phyloP scores from a whole-genome alignment of 768 basidiomycete species.

The Cyclocybe aegerita region DNA sequence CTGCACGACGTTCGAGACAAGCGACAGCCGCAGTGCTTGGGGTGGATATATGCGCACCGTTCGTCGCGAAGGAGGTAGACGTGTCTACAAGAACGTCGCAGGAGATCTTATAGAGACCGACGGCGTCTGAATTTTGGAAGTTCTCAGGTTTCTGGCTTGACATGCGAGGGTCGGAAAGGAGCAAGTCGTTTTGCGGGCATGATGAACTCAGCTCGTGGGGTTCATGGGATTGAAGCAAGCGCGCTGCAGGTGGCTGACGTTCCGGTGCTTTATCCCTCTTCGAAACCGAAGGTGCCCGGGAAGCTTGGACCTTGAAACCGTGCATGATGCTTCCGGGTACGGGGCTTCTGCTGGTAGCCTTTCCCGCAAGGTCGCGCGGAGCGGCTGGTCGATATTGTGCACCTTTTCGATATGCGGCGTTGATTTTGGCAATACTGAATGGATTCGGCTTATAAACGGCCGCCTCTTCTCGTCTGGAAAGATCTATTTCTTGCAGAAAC shows the following conservation, averaged over 20 bases:
- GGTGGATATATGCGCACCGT: conserved; percentile 11
- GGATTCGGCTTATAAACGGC: conserved; percentile 75
- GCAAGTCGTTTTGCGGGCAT: no score
- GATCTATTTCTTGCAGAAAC: conserved; percentile 52
- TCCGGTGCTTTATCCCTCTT: no score
- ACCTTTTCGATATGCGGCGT: conserved; percentile 54
- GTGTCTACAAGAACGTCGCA: background rate
- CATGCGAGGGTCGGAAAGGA: no score
- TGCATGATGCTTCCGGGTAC: conserved; percentile 35
- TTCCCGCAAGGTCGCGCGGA: background rate
- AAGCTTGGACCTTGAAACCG: conserved; percentile 43
- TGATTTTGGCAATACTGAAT: conserved; percentile 75
- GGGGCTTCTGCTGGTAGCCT: background rate
- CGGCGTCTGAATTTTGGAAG: no score
- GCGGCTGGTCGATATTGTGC: background rate
- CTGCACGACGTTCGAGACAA: no score
- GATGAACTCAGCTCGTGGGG: no score
- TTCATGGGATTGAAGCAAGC: no score
- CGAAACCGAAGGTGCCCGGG: conserved; percentile 3
- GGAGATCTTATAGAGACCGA: background rate
- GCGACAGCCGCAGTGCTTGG: background rate
- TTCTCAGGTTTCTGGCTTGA: no score
- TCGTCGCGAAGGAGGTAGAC: background rate
- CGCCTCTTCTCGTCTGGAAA: conserved; percentile 57
- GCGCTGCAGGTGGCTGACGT: no score